Evolutionary conservation across 805 yeast species (phyloP).

Genomic region (Kurtzmaniella cleridarum): DNA sequence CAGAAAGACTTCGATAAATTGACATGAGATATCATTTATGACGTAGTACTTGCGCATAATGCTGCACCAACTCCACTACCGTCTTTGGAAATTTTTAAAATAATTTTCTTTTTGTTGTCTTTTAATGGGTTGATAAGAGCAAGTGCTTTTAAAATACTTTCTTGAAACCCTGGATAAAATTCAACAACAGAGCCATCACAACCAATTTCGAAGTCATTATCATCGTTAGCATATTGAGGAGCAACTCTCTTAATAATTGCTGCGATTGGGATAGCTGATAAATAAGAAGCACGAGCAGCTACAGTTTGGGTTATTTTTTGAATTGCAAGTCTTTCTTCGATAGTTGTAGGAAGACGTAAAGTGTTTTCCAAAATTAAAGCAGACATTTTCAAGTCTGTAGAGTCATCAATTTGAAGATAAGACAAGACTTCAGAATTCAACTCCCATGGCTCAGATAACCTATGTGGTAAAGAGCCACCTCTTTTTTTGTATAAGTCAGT

Average conservation of each 20-base stretch:
- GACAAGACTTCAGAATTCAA: conserved; percentile 82
- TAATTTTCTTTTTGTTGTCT: conserved; percentile 69
- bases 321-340: conserved; percentile 67
- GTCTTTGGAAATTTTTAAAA: conserved; percentile 81
- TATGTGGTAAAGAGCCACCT: conserved; percentile 48
- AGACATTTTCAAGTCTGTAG: conserved; percentile 65
- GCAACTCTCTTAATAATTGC: conserved; percentile 73
- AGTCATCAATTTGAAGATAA: conserved; percentile 77
- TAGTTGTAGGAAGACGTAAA: conserved; percentile 63
- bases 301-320: conserved; percentile 74
- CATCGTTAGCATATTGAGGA: conserved; percentile 43
- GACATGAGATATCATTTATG: conserved; percentile 2
- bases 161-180: conserved; percentile 85
- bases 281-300: conserved; percentile 81
- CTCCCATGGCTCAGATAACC: conserved; percentile 71
- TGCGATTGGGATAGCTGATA: conserved; percentile 86
- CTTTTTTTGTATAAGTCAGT: conserved; percentile 41
- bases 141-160: conserved; percentile 74
- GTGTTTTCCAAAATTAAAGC: conserved; percentile 61
- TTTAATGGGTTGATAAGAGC: conserved; percentile 64
- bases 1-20: too few species aligned
- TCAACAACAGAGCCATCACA: conserved; percentile 95
- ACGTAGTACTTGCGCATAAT: conserved; percentile 59
- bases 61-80: conserved; percentile 99
- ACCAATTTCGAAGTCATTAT: conserved; percentile 80